Evolutionary conservation across 768 basidiomycete species (phyloP).

Genomic region (Jaapia argillacea): DNA sequence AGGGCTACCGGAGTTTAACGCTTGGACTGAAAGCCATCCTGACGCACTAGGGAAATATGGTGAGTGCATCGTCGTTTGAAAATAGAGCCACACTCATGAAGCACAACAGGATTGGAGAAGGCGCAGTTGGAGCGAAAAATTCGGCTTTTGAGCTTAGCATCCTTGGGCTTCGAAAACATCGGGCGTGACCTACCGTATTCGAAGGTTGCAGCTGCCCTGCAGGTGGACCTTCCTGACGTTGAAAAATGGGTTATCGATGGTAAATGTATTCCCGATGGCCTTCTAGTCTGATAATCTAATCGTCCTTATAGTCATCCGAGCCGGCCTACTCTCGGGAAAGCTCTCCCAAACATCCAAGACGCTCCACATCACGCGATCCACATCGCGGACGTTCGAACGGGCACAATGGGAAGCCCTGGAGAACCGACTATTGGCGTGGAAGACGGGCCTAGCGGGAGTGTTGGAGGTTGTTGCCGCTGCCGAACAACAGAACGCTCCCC

Average conservation of each 20-base stretch:
- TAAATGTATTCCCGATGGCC: slow-evolving; percentile 19
- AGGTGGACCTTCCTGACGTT: slow-evolving; percentile 55
- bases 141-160: slow-evolving; percentile 63
- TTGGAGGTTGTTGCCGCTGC: slow-evolving; percentile 60
- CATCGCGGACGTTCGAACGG: slow-evolving; percentile 64
- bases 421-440: slow-evolving; percentile 69
- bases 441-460: slow-evolving; percentile 56
- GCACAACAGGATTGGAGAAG: slow-evolving; percentile 39
- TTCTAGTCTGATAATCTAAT: slow-evolving; percentile 4
- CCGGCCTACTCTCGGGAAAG: slow-evolving; percentile 70
- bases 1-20: slow-evolving; percentile 48
- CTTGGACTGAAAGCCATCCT: slow-evolving; percentile 47
- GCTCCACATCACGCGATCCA: slow-evolving; percentile 63
- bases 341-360: slow-evolving; percentile 74
- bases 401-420: slow-evolving; percentile 77
- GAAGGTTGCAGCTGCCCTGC: slow-evolving; percentile 54
- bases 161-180: slow-evolving; percentile 68
- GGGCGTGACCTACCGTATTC: slow-evolving; percentile 67
- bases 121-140: slow-evolving; percentile 68
- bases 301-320: slow-evolving; percentile 55
- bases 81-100: not conserved
- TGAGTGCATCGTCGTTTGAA: slow-evolving; percentile 13
- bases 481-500: slow-evolving; percentile 25
- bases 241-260: slow-evolving; percentile 88
- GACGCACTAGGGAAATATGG: slow-evolving; percentile 45